Evolutionary conservation across 768 basidiomycete species (phyloP).

Genomic region (Leucosporidium scottii): DNA sequence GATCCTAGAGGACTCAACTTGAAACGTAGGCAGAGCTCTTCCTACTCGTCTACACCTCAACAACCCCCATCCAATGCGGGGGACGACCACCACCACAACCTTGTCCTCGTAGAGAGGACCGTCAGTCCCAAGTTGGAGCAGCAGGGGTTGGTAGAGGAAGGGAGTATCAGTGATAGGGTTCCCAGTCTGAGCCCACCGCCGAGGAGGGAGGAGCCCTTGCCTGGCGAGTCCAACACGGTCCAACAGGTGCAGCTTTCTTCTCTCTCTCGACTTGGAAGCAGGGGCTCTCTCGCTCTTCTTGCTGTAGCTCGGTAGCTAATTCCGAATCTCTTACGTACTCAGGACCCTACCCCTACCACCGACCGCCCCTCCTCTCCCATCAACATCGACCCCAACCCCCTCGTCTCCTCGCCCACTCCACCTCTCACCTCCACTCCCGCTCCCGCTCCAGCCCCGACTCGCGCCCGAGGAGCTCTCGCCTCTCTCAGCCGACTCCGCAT

Average conservation of each 20-base stretch:
- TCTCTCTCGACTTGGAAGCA: background rate
- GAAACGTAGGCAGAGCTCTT: too few relatives aligned
- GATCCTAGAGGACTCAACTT: background rate
- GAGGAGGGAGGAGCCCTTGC: background rate
- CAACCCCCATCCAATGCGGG: background rate
- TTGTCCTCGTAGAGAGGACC: background rate
- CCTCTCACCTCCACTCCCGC: background rate
- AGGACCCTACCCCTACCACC: background rate
- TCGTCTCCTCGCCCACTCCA: background rate
- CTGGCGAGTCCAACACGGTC: background rate
- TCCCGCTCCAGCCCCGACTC: background rate
- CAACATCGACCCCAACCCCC: background rate
- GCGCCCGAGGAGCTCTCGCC: background rate
- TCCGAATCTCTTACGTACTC: background rate
- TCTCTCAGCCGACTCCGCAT: background rate
- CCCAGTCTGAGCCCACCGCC: background rate
- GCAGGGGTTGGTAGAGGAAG: background rate
- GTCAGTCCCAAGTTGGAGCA: background rate
- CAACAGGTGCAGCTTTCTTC: background rate
- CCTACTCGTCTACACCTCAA: too few relatives aligned
- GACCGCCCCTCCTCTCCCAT: background rate
- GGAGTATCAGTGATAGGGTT: background rate
- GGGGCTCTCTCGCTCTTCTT: too few relatives aligned
- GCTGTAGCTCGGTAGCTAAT: background rate
- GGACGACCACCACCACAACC: background rate